These are phyloP conservation scores for Neocucurbitaria cava DNA, from an alignment of 2,329 filamentous ascomycete species.

Conservation along the genomic window DNA sequence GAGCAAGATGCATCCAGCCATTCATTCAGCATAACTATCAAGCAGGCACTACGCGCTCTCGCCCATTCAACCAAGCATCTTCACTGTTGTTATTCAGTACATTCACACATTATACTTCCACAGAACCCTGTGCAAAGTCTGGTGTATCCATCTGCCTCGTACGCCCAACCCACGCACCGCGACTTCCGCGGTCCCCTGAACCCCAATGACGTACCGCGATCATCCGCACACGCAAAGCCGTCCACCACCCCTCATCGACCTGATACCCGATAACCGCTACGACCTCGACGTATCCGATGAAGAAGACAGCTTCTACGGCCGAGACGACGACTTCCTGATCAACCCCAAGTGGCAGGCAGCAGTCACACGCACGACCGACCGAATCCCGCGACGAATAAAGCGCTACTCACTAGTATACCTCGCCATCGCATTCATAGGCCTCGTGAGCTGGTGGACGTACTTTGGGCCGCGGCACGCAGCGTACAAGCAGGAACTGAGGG, in stretches of 20 bases:
- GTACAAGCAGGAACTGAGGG: conserved; percentile 42
- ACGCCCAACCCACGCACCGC: conserved; percentile 1
- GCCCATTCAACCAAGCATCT: not conserved
- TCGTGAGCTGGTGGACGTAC: conserved; percentile 47
- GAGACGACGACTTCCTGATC: conserved; percentile 45
- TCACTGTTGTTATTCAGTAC: not conserved
- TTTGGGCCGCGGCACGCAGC: conserved; percentile 47
- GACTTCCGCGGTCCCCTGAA: not conserved
- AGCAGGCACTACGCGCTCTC: not conserved
- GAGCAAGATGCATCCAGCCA: not conserved
- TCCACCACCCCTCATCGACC: conserved; percentile 38
- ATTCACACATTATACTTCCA: not conserved
- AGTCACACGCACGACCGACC: conserved; percentile 31
- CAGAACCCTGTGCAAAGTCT: not conserved
- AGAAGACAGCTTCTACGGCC: conserved; percentile 46
- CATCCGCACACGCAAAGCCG: conserved; percentile 21
- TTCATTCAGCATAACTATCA: not conserved
- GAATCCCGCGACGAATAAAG: conserved; percentile 45
- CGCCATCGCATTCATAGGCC: conserved; percentile 34
- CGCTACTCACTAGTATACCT: conserved; percentile 45
- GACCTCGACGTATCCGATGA: conserved; percentile 49
- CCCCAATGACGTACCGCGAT: conserved; percentile 36
- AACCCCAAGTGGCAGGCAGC: conserved; percentile 41
- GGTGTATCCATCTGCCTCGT: not conserved
- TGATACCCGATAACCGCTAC: conserved; percentile 33